These are phyloP conservation scores for Ustilago crameri DNA, from an alignment of 1,284 basidiomycete species.

Conservation along the genomic window DNA sequence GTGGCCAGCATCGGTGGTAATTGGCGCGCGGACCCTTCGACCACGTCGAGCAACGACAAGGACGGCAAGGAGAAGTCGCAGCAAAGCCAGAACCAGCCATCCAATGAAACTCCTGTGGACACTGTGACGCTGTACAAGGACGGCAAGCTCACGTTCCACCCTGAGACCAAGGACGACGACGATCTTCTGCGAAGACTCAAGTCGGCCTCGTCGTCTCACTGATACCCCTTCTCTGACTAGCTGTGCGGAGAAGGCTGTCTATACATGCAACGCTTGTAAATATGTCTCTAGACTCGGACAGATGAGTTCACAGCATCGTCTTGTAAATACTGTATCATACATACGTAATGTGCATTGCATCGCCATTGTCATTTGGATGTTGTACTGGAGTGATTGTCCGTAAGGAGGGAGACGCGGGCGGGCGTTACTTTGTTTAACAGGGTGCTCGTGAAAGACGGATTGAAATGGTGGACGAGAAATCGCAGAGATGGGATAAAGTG, in stretches of 20 bases:
- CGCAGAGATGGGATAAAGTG: too few relatives aligned
- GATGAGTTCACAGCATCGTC: not conserved
- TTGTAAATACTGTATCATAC: slow-evolving; percentile 24
- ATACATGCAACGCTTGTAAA: slow-evolving; percentile 19
- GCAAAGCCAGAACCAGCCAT: not conserved
- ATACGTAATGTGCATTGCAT: not conserved
- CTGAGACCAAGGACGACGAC: slow-evolving; percentile 75
- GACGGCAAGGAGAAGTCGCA: slow-evolving; percentile 6
- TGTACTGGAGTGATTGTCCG: not conserved
- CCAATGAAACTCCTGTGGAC: slow-evolving; percentile 34
- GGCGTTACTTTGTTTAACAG: too few relatives aligned
- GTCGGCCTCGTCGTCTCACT: slow-evolving; percentile 6
- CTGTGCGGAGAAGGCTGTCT: not conserved
- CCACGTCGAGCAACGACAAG: slow-evolving; percentile 1
- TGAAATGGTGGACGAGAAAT: too few relatives aligned
- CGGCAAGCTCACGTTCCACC: slow-evolving; percentile 85
- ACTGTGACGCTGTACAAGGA: slow-evolving; percentile 55
- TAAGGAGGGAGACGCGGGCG: too few relatives aligned
- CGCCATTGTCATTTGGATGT: not conserved
- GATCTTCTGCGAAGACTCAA: slow-evolving; percentile 29
- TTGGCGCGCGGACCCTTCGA: slow-evolving; percentile 72
- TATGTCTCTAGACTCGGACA: slow-evolving; percentile 4
- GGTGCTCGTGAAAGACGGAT: too few relatives aligned
- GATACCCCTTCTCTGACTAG: not conserved
- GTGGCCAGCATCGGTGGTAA: slow-evolving; percentile 59